Base-by-base conservation (phyloP, 2,329 filamentous ascomycete genomes). In the Didymella keratinophila region DNA sequence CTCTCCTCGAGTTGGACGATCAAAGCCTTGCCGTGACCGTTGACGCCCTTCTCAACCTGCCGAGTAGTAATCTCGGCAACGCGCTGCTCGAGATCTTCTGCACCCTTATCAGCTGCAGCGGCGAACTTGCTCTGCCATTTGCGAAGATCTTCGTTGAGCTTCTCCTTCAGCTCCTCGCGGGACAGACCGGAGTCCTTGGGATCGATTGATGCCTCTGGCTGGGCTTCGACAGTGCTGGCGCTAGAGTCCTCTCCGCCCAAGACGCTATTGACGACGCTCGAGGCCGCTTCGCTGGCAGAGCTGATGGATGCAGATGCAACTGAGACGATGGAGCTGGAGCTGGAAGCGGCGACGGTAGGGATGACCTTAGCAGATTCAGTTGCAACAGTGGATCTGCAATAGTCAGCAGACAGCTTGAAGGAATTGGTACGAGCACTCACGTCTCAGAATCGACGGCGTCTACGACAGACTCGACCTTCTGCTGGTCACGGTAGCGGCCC, bases 121-220 rank as follows among this genome's bases (percentile, higher is more conserved):
- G 90, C 85, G 73, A 97, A 97, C 71, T 96, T 96, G 61, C 87
- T 86, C 76, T 97, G 90, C 94, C 95, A 99, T 55, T 84, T 84
- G 65, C 86, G 84, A 14, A 99, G 84, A 73, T 99, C 95, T 43
- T 89, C 85, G 1, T 87, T 83, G 41, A 98, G 90, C 62, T 82
- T 84, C 52, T 84, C 84, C 25, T 85, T 83, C 16, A 80, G 76
- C 43, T 84, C 81, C 28, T 63, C 71, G 11, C 65, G 65, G 4
- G 70, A 72, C 16, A 74, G 69, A 36, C 71, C 66, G 4, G 72
- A 64, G 36, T 64, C 52, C 16, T 67, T 61, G 23, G 71, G 62
- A 20, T 63, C 36, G 7, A 65, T 60, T 37, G 64, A 44, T 16
- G 63, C 56, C 16, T 65, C 55, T 23, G 63, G 20, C 20, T 70